Base-by-base conservation (phyloP, 2,329 filamentous ascomycete species). In the Fusarium albidum region DNA sequence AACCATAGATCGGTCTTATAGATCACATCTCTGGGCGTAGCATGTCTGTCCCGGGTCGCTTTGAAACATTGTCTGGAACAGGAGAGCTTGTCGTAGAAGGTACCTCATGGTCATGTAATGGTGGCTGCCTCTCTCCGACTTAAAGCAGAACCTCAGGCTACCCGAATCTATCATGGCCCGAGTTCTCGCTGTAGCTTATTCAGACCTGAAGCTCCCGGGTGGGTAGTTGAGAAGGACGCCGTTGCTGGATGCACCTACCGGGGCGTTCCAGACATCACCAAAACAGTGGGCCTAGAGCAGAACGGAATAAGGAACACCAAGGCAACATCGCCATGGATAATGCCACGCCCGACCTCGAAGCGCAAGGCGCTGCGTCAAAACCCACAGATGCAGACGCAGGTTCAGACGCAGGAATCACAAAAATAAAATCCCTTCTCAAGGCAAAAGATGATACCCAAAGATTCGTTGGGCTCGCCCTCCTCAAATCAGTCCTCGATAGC, bases 401-500 rank as follows among this genome's bases (percentile, higher is more conserved):
- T n/a, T n/a, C n/a, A n/a, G n/a, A n/a, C n/a, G n/a, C n/a, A n/a
- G n/a, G n/a, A n/a, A 48, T 75, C 44, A 71, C 79, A 43, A 82
- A 82, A 63, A 80, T 88, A 46, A 75, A 83, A 58, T 65, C 74
- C 2, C 77, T 89, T 3, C 77, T 90, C 28, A 75, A 76, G 47
- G 72, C 82, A 47, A 85, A 84, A 55, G 81, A 89, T 66, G 87
- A 90, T 67, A 90, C 87, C 1, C 83, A 85, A 15, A 81, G 84
- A 64, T 89, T 90, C 61, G 86, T 89, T 32, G 87, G 86, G 8
- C 75, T 90, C 17, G 84, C 86, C 1, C 77, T 90, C 17, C 77
- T 90, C 43, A 88, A 86, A 64, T 82, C 84, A n/a, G 72, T 87
- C 11, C 77, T 90, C 27, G 86, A 89, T 69, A 85, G 83, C 66